Evolutionary conservation across 192 early-diverging fungal genomes (phyloP).

Genomic region (Coemansia sp.): DNA sequence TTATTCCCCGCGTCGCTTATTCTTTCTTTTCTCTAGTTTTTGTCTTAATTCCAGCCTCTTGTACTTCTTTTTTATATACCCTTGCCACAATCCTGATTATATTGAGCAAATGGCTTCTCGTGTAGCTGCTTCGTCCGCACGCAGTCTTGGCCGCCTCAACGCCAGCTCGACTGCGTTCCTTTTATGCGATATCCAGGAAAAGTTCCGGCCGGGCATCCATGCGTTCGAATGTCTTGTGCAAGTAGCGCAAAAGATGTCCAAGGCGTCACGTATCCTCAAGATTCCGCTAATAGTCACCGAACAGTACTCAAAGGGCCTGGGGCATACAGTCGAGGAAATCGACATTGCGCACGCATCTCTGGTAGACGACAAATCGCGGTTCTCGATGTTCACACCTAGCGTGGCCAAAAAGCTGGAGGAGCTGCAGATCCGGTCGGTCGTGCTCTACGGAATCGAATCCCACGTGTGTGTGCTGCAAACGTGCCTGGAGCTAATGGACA

Average conservation of each 20-base stretch:
- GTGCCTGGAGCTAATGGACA: conserved; percentile 81
- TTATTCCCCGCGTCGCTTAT: no score
- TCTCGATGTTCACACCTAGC: conserved; percentile 80
- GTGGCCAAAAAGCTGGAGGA: conserved; percentile 59
- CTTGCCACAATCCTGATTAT: neutral
- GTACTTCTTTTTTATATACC: conserved; percentile 1
- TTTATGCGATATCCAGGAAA: conserved; percentile 92
- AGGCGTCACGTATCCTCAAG: conserved; percentile 68
- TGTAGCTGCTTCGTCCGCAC: conserved; percentile 19
- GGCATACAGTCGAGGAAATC: conserved; percentile 74
- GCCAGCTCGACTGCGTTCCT: conserved; percentile 77
- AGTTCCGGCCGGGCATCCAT: conserved; percentile 74
- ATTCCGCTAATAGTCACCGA: conserved; percentile 91
- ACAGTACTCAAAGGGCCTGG: conserved; percentile 74
- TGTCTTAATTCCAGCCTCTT: neutral
- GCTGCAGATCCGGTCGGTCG: conserved; percentile 60
- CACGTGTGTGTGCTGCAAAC: conserved; percentile 98
- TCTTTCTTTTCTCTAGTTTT: no score
- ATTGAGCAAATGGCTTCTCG: conserved; percentile 19
- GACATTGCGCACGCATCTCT: conserved; percentile 64
- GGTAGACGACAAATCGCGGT: conserved; percentile 76
- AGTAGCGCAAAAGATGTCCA: conserved; percentile 85
- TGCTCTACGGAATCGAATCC: conserved; percentile 92
- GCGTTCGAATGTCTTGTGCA: conserved; percentile 78
- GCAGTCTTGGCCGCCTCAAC: conserved; percentile 58